Evolutionary conservation across 495 filamentous ascomycete genomes (phyloP), one percentile per base, ranked within the genome.

Genomic region (Aspergillus incahuasiensis): DNA sequence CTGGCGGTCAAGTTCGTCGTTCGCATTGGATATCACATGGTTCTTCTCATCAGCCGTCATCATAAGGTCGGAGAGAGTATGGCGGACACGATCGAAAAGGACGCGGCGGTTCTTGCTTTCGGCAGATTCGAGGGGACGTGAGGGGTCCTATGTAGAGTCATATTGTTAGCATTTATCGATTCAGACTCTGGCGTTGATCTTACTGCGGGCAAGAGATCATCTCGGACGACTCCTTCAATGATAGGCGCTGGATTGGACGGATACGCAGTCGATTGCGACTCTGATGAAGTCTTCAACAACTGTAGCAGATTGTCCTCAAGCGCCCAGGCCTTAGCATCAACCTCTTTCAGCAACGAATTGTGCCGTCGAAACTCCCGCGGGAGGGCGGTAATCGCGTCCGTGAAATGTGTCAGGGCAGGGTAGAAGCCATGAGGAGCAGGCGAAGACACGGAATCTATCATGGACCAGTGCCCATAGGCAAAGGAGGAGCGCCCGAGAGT

Each of bases 1-100:
- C 66, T 97, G 91, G 64, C 89, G 92, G 53, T 90, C 83, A 7
- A 97, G 81, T 49, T 91, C 87, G 52, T 95, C 89, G 59, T 89
- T 89, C 41, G 95, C 92, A 5, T 91, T 92, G 3, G 86, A 85
- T 39, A 97, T 86, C 49, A 97, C 91, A 58, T 95, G 92, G 57
- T 95, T 96, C 71, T 99, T 99, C 72, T 98, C 94, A 61, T 97
- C 95, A 30, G 96, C 75, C 0, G 89, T 89, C 54, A 87, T 80
- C 58, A 96, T 82, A 71, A 97, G 85, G 55, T 92, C 87, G 40
- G 82, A 77, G 35, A 92, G 81, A 59, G 82, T 79, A 40, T 73
- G 70, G 22, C 82, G 75, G 13, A 85, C 77, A 46, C 79, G 71
- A 56, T 77, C 80, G 67, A 92, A 91, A 16, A 90, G 75, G 57